Evolutionary conservation across 2,329 filamentous ascomycete species (phyloP).

Genomic region (Xylaria sp.): DNA sequence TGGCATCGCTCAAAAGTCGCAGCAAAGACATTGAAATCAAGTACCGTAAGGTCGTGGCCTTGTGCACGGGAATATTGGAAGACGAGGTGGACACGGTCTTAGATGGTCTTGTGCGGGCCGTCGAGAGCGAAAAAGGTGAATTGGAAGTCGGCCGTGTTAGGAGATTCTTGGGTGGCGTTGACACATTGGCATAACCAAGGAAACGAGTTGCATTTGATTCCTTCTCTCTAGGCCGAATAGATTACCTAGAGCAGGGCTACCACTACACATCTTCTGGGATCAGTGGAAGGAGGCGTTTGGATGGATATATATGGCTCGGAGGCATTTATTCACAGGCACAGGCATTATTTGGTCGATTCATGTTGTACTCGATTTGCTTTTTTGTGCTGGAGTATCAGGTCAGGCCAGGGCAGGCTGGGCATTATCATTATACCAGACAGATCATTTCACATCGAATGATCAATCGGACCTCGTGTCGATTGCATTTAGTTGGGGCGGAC

Average conservation of each 20-base stretch:
- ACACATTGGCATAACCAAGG: constrained; percentile 59
- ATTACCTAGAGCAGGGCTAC: background rate
- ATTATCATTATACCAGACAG: constrained; percentile 13
- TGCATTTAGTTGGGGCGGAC: constrained; percentile 9
- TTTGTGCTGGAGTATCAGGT: background rate
- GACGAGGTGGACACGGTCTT: constrained; percentile 82
- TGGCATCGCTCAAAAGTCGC: constrained; percentile 77
- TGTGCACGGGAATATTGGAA: constrained; percentile 85
- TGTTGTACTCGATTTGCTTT: constrained; percentile 3
- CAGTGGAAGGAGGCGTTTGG: constrained; percentile 18
- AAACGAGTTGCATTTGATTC: constrained; percentile 50
- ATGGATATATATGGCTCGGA: background rate
- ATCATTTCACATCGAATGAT: constrained; percentile 1
- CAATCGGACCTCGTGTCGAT: constrained; percentile 16
- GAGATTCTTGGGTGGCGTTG: constrained; percentile 83
- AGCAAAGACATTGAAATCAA: constrained; percentile 87
- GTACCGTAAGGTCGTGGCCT: constrained; percentile 86
- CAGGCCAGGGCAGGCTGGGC: background rate
- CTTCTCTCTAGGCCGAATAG: background rate
- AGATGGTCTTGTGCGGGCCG: constrained; percentile 82
- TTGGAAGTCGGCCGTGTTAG: constrained; percentile 80
- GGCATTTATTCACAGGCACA: constrained; percentile 11
- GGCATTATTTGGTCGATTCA: constrained; percentile 5
- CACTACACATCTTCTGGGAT: constrained; percentile 5
- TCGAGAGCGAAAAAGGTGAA: constrained; percentile 85